Base-by-base conservation (phyloP, 129 eudicot genomes). In the Lactuca saligna region DNA sequence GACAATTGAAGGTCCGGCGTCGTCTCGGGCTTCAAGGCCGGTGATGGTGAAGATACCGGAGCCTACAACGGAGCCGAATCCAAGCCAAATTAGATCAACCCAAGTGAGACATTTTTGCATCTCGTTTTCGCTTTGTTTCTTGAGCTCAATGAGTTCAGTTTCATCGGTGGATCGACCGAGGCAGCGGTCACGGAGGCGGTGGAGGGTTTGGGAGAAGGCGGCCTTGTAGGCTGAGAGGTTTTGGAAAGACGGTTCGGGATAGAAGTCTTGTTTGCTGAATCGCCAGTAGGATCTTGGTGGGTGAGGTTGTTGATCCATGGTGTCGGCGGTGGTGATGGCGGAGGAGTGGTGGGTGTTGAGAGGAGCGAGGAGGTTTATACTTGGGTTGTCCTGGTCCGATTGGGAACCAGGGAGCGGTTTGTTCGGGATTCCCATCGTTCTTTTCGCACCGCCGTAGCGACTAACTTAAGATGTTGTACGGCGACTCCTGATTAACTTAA, bases 41-140 rank as follows among this genome's bases (percentile, higher is more conserved):
- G 97, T 87, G 57, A 91, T 55, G 31, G 75, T 74, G 77, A 91
- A 91, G 57, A 91, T 87, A 7, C 97, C 97, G 12, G 97, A 85
- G 10, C 97, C 97, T 10, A 91, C 92, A 42, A 87, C 95, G 3
- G 92, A 83, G 5, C 97, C 97, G 60, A 87, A 87, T 1, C 89
- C 91, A 38, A 87, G 83, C 97, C 97, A 91, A 6, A 85, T 71
- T 3, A 91, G 79, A 71, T 91, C 97, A 79, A 91, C 66, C 97
- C 97, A 91, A 0, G 92, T 85, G 38, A 91, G 84, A 70, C 92
- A 87, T 39, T 72, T 68, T 4, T 48, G 68, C 86, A 91, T 79
- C 29, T 81, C 86, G 72, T 87, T 81, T 33, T 87, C 89, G 13
- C 91, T 85, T 54, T 82, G 87, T 20, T 74, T 78, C 49, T 82